Conservation (phyloP, 1,284 basidiomycete species). For the Apiotrichum siamense region DNA sequence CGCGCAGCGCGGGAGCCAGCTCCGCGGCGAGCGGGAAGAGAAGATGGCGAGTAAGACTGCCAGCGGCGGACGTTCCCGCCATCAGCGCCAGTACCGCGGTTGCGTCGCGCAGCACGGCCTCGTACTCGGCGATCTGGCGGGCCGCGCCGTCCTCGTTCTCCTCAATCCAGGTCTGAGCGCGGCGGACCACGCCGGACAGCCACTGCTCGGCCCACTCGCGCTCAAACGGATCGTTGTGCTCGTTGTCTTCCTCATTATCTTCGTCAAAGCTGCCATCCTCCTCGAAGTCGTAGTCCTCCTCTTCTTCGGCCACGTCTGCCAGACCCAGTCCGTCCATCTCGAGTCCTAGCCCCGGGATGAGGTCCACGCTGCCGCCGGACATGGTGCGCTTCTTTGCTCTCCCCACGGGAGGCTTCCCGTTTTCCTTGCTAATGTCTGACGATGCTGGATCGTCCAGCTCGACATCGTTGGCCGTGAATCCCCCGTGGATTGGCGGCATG, state of each 20-base stretch:
- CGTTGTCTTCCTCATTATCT: slow-evolving; percentile 9
- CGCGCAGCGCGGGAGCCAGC: slow-evolving; percentile 27
- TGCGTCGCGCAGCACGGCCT: slow-evolving; percentile 47
- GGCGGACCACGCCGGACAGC: slow-evolving; percentile 40
- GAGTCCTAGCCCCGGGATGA: slow-evolving; percentile 18
- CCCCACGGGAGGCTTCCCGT: no score
- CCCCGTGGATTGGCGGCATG: slow-evolving; percentile 43
- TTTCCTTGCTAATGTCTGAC: not conserved
- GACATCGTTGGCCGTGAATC: slow-evolving; percentile 29
- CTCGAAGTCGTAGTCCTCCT: slow-evolving; percentile 5
- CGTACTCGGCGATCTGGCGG: not conserved
- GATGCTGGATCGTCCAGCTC: slow-evolving; percentile 6
- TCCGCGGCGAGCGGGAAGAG: slow-evolving; percentile 36
- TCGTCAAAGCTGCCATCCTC: slow-evolving; percentile 11
- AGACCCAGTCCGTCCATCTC: slow-evolving; percentile 34
- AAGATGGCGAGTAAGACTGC: slow-evolving; percentile 40
- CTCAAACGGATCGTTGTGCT: slow-evolving; percentile 36
- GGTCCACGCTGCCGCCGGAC: slow-evolving; percentile 19
- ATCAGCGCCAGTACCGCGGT: slow-evolving; percentile 61
- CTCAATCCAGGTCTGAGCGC: slow-evolving; percentile 36
- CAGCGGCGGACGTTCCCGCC: slow-evolving; percentile 54
- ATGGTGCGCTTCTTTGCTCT: slow-evolving; percentile 22
- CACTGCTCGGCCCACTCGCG: slow-evolving; percentile 47
- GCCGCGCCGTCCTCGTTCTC: slow-evolving; percentile 1
- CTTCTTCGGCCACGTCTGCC: slow-evolving; percentile 4